Conservation (phyloP, 2,329 filamentous ascomycete species). For the Orbilia javanica region DNA sequence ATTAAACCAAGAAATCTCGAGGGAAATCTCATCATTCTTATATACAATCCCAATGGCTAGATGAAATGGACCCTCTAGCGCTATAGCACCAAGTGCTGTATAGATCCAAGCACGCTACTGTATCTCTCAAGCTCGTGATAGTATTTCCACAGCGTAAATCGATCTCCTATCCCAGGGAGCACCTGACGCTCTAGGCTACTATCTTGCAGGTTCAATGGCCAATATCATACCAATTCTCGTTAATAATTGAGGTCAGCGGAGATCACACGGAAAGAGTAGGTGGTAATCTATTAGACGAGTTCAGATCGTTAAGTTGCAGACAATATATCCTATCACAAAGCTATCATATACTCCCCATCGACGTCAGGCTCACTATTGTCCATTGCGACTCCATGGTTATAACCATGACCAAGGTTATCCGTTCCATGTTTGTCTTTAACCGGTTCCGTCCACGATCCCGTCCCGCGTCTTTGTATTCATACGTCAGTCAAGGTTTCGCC, state of each 20-base stretch:
- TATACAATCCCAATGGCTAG: neutral
- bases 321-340: neutral
- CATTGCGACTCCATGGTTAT: neutral
- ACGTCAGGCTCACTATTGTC: neutral
- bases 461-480: neutral
- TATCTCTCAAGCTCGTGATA: neutral
- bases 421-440: slow-evolving; percentile 1
- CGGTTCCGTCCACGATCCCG: neutral
- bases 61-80: neutral
- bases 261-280: slow-evolving; percentile 44
- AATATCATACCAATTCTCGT: neutral
- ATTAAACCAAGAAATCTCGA: neutral
- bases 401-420: neutral
- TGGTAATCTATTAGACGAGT: slow-evolving; percentile 1
- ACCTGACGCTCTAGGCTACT: slow-evolving; percentile 49
- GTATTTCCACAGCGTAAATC: neutral
- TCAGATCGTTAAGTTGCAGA: neutral
- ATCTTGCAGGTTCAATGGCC: slow-evolving; percentile 1
- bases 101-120: neutral
- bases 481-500: slow-evolving; percentile 43
- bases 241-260: slow-evolving; percentile 34
- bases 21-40: neutral
- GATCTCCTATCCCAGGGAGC: neutral
- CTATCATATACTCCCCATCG: no score
- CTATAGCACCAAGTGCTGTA: neutral